phyloP scores from a whole-genome alignment of 352 stramenopile genomes.

The Phytopythium oedochilum region DNA sequence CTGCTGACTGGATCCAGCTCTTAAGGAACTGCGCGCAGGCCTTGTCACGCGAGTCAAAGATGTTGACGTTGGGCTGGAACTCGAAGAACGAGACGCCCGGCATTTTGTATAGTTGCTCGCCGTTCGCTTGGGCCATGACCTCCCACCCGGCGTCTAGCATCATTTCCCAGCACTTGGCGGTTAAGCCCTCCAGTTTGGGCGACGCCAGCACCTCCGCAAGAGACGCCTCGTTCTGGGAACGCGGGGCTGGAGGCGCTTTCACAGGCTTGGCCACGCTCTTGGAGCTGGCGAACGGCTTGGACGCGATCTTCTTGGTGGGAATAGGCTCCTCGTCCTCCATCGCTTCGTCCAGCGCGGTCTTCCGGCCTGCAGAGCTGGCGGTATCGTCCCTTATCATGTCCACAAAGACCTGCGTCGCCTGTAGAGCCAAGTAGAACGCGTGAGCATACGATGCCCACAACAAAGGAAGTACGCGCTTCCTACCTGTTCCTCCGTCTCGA shows the following conservation, averaged over 20 bases:
- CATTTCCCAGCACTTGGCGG: constrained; percentile 42
- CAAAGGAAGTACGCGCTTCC: not conserved
- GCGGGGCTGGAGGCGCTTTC: not conserved
- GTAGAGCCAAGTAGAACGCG: not conserved
- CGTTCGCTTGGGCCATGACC: constrained; percentile 46
- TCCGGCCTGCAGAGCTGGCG: not conserved
- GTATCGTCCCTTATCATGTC: constrained; percentile 19
- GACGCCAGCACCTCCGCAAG: constrained; percentile 18
- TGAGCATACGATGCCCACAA: not conserved
- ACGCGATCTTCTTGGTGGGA: constrained; percentile 4
- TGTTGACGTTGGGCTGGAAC: constrained; percentile 62
- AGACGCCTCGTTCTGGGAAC: not conserved
- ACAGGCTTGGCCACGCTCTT: not conserved
- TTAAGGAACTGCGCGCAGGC: constrained; percentile 48
- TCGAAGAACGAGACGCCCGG: constrained; percentile 63
- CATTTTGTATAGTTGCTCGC: constrained; percentile 61
- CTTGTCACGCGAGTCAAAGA: constrained; percentile 71
- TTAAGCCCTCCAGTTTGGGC: constrained; percentile 18
- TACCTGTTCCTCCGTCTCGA: constrained; percentile 23
- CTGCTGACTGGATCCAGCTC: constrained; percentile 24
- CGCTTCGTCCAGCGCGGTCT: constrained; percentile 4
- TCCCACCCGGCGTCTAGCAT: constrained; percentile 63
- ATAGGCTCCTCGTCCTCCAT: constrained; percentile 4
- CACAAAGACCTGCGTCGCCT: constrained; percentile 28
- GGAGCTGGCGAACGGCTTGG: constrained; percentile 6